Conservation (phyloP, 2,329 filamentous ascomycete genomes). For the Paracoccidioides lutzii region DNA sequence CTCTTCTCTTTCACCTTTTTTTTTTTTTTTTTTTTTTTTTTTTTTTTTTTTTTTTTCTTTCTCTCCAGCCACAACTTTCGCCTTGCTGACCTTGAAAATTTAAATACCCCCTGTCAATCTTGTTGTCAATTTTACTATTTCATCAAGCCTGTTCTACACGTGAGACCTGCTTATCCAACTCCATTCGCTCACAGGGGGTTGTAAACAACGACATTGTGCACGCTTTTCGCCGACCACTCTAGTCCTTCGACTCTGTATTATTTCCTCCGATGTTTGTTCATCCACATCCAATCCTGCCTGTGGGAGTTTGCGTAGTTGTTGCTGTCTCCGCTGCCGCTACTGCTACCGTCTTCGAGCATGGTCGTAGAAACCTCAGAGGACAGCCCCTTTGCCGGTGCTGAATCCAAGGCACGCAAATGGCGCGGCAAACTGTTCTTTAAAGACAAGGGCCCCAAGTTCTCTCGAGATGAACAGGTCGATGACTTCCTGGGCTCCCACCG, state of each 20-base stretch:
- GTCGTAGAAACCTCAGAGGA: conserved; percentile 8
- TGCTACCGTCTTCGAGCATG: conserved; percentile 6
- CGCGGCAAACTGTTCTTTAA: conserved; percentile 38
- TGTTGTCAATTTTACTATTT: conserved; percentile 1
- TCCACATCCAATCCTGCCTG: background rate
- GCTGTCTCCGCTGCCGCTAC: background rate
- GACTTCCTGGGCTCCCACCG: conserved; percentile 46
- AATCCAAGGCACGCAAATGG: conserved; percentile 27
- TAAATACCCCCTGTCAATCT: conserved; percentile 1
- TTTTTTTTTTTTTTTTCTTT: background rate
- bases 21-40: background rate
- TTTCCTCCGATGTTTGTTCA: conserved; percentile 1
- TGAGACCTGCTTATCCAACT: conserved; percentile 3
- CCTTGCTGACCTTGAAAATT: no score
- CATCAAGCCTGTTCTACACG: conserved; percentile 5
- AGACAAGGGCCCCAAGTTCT: conserved; percentile 23
- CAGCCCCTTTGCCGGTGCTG: conserved; percentile 5
- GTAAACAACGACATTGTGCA: background rate
- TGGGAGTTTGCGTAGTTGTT: background rate
- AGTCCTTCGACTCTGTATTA: background rate
- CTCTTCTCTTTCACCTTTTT: background rate
- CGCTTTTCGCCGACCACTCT: background rate
- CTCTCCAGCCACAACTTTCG: background rate
- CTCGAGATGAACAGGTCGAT: conserved; percentile 37
- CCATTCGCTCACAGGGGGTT: background rate